Percentiles rank a stretch among this genome's conserved stretches.
phyloP scores from a whole-genome alignment of 192 early-diverging fungal genomes.

The Mycoemilia scoparia region DNA sequence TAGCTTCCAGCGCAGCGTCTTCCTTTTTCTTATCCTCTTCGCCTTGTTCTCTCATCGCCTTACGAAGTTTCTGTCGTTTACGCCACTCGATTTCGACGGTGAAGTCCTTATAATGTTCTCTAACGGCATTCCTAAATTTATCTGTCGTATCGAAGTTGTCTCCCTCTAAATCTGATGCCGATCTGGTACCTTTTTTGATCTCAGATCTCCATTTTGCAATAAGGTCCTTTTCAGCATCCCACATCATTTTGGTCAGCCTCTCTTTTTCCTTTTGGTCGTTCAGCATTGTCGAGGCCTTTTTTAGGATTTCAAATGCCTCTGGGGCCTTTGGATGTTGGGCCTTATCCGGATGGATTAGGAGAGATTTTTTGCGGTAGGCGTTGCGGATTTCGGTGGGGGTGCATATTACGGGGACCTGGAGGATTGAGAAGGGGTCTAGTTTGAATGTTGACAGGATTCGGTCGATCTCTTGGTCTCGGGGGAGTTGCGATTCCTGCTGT shows the following conservation, averaged over 20 bases:
- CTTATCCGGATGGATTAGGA: conserved; percentile 24
- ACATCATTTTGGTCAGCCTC: conserved; percentile 10
- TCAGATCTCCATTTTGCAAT: conserved; percentile 6
- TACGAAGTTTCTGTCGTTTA: conserved; percentile 14
- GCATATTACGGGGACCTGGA: conserved; percentile 7
- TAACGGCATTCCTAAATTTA: conserved; percentile 7
- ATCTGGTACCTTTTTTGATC: background rate
- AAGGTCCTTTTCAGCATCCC: conserved; percentile 16
- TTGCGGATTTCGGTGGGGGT: conserved; percentile 10
- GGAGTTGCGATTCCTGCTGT: conserved; percentile 8
- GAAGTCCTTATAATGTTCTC: conserved; percentile 12
- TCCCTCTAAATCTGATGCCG: no score
- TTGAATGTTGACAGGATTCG: conserved; percentile 10
- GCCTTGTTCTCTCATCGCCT: conserved; percentile 20
- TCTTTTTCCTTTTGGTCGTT: conserved; percentile 15
- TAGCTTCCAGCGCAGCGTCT: conserved; percentile 4
- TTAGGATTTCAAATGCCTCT: conserved; percentile 21
- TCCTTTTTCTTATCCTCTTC: conserved; percentile 6
- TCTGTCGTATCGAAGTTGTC: background rate
- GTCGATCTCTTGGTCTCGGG: conserved; percentile 12
- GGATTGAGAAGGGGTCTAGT: conserved; percentile 21
- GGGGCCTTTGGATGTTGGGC: conserved; percentile 13
- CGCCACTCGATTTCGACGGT: conserved; percentile 25
- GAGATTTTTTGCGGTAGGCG: conserved; percentile 20
- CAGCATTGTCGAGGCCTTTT: conserved; percentile 14